These are phyloP conservation scores for Cyclotella baltica DNA, from an alignment of 108 stramenopile species.

Conservation along the genomic window DNA sequence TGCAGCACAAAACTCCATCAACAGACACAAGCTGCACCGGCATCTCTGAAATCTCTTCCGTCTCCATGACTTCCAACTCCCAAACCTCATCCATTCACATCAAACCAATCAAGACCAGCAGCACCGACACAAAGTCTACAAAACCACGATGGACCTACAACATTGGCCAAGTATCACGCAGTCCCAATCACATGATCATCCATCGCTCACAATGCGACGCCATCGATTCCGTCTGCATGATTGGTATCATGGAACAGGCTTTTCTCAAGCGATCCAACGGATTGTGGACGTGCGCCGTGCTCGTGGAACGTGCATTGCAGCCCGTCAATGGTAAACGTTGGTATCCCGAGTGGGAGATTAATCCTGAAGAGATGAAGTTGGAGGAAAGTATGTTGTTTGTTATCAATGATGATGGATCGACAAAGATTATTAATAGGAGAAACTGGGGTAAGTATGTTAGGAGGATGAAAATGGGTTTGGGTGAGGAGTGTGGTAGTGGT, in stretches of 20 bases:
- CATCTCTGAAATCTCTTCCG: too few relatives aligned
- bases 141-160: neutral
- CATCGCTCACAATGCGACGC: conserved; percentile 3
- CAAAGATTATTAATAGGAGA: conserved; percentile 12
- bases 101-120: too few relatives aligned
- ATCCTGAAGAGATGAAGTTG: conserved; percentile 4
- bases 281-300: conserved; percentile 28
- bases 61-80: neutral
- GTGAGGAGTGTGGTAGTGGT: too few relatives aligned
- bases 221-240: conserved; percentile 16
- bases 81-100: too few relatives aligned
- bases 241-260: conserved; percentile 12
- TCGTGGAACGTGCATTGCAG: conserved; percentile 22
- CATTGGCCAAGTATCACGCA: conserved; percentile 23
- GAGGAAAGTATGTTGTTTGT: conserved; percentile 34
- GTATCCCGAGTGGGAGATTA: conserved; percentile 12
- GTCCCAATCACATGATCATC: conserved; percentile 28
- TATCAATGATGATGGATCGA: conserved; percentile 28
- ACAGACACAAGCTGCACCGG: too few relatives aligned
- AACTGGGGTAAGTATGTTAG: conserved; percentile 27
- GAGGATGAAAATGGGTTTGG: too few relatives aligned
- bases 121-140: neutral
- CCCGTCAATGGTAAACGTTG: conserved; percentile 16
- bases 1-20: neutral
- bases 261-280: conserved; percentile 31